phyloP scores from a whole-genome alignment of 768 basidiomycete species.

The Mycena filopes region DNA sequence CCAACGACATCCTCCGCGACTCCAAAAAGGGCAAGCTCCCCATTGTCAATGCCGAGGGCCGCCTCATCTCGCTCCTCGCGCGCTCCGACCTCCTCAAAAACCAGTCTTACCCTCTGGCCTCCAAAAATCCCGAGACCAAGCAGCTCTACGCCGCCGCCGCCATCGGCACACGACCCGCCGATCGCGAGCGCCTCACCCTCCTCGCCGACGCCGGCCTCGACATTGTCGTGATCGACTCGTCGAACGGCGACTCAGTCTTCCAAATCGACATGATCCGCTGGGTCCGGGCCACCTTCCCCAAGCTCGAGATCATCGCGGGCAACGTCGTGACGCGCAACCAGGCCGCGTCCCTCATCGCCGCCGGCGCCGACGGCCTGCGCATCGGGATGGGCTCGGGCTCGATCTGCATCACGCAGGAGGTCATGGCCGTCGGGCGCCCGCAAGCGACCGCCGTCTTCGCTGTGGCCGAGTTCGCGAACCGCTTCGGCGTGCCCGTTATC shows the following conservation, averaged over 20 bases:
- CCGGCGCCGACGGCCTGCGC: slow-evolving; percentile 95
- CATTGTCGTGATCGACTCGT: slow-evolving; percentile 94
- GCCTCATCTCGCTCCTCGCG: slow-evolving; percentile 86
- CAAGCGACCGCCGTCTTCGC: slow-evolving; percentile 99
- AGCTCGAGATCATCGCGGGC: slow-evolving; percentile 93
- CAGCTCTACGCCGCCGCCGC: slow-evolving; percentile 98
- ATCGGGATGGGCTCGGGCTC: slow-evolving; percentile 99
- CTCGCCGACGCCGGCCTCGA: slow-evolving; percentile 96
- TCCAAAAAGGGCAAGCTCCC: slow-evolving; percentile 99
- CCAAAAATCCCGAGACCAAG: slow-evolving; percentile 90
- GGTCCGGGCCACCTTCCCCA: slow-evolving; percentile 89
- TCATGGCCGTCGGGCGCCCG: slow-evolving; percentile 98
- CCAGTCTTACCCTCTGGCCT: slow-evolving; percentile 94
- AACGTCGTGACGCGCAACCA: slow-evolving; percentile 99
- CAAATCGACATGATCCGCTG: slow-evolving; percentile 95
- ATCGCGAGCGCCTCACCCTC: slow-evolving; percentile 84
- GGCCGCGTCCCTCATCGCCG: slow-evolving; percentile 91
- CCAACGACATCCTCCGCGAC: slow-evolving; percentile 93
- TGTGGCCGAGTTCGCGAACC: slow-evolving; percentile 91
- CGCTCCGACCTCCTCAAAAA: slow-evolving; percentile 98
- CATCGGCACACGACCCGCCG: slow-evolving; percentile 90
- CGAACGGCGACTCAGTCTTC: slow-evolving; percentile 94
- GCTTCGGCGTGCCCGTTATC: slow-evolving; percentile 96
- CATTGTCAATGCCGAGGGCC: slow-evolving; percentile 73
- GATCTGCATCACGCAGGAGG: slow-evolving; percentile 99